These are phyloP conservation scores for Hanseniaspora uvarum DNA, from an alignment of 1,139 yeast genomes.

Conservation along the genomic window DNA sequence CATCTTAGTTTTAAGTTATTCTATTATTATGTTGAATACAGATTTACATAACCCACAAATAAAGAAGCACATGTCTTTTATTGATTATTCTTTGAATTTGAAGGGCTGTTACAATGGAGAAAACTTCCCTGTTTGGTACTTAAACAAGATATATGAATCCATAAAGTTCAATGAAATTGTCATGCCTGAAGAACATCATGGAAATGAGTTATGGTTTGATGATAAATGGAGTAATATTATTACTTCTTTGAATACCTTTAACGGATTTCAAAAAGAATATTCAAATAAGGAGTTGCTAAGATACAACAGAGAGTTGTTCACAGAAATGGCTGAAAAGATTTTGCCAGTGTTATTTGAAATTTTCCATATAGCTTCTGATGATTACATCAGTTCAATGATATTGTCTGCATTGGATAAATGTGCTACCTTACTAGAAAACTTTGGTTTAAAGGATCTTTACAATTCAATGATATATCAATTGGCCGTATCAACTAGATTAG, in stretches of 20 bases:
- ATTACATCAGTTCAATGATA: conserved; percentile 74
- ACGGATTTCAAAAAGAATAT: conserved; percentile 27
- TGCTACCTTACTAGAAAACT: conserved; percentile 62
- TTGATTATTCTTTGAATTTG: conserved; percentile 67
- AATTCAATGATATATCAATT: conserved; percentile 57
- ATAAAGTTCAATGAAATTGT: conserved; percentile 82
- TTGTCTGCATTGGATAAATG: conserved; percentile 81
- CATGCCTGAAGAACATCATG: conserved; percentile 95
- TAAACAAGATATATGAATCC: conserved; percentile 67
- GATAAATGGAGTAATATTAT: conserved; percentile 84
- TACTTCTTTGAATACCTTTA: conserved; percentile 38
- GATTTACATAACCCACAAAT: conserved; percentile 72
- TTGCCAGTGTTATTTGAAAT: conserved; percentile 63
- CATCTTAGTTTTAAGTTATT: conserved; percentile 61
- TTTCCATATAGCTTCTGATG: conserved; percentile 82
- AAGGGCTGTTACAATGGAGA: conserved; percentile 64
- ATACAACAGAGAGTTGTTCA: conserved; percentile 65
- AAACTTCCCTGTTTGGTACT: conserved; percentile 79
- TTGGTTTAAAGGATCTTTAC: conserved; percentile 45
- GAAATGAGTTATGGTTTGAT: conserved; percentile 78
- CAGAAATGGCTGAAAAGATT: conserved; percentile 48
- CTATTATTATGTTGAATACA: conserved; percentile 67
- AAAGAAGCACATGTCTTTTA: conserved; percentile 77
- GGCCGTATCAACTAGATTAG: conserved; percentile 52
- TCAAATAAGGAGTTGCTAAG: conserved; percentile 30